A percentile compares a stretch with the other conserved stretches of the same genome.
Evolutionary conservation across 2,329 filamentous ascomycete genomes (phyloP).

Genomic region (Torrubiellomyces zombiae): DNA sequence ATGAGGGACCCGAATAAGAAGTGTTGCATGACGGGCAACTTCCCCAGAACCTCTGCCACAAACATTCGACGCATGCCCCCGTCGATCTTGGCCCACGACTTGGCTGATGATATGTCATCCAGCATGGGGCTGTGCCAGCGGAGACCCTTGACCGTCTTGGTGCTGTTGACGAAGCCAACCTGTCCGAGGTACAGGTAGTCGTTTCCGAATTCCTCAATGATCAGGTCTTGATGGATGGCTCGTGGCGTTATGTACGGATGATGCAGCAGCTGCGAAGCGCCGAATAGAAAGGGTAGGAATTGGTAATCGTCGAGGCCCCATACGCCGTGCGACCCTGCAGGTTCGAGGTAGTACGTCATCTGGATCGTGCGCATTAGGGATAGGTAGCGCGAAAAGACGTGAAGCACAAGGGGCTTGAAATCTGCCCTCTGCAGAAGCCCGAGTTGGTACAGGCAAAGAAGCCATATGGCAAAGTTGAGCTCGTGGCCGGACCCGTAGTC

Average conservation of each 20-base stretch:
- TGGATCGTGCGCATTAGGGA: slow-evolving; percentile 76
- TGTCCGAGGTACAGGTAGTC: slow-evolving; percentile 89
- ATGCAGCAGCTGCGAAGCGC: slow-evolving; percentile 72
- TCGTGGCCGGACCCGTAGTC: slow-evolving; percentile 97
- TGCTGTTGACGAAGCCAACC: slow-evolving; percentile 84
- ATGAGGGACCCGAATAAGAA: slow-evolving; percentile 84
- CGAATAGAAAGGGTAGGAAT: slow-evolving; percentile 90
- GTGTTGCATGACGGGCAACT: slow-evolving; percentile 96
- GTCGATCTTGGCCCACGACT: slow-evolving; percentile 84
- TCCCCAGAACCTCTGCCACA: slow-evolving; percentile 75
- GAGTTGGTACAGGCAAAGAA: slow-evolving; percentile 82
- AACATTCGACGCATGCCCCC: slow-evolving; percentile 96
- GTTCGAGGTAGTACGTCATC: slow-evolving; percentile 88
- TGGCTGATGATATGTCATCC: slow-evolving; percentile 85
- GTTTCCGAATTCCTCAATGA: slow-evolving; percentile 67
- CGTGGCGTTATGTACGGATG: slow-evolving; percentile 67
- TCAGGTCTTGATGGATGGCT: slow-evolving; percentile 73
- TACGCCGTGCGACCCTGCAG: slow-evolving; percentile 89
- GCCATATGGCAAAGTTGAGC: slow-evolving; percentile 91
- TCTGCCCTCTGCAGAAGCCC: slow-evolving; percentile 44
- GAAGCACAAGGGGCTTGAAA: slow-evolving; percentile 58
- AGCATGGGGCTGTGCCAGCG: slow-evolving; percentile 98
- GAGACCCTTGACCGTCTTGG: slow-evolving; percentile 87
- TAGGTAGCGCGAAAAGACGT: slow-evolving; percentile 71
- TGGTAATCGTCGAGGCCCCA: slow-evolving; percentile 98